Evolutionary conservation across 345 rosid genomes (phyloP).

Genomic region (Streptanthus diversifolius): DNA sequence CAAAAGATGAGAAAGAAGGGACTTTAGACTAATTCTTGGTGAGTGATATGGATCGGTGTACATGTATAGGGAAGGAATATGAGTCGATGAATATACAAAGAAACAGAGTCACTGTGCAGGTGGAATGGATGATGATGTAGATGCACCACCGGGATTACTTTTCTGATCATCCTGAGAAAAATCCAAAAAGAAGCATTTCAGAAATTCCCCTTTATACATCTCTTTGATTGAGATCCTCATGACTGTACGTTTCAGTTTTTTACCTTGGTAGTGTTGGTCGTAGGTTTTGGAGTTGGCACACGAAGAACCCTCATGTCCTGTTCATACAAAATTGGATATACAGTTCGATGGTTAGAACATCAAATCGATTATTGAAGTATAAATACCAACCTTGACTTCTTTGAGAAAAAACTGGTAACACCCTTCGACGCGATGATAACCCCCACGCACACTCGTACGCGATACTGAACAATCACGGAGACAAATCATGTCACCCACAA

Average conservation of each 20-base stretch:
- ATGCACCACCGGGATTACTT: not conserved
- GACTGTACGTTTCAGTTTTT: not conserved
- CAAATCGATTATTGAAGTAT: not conserved
- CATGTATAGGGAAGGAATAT: no score
- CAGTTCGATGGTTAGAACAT: not conserved
- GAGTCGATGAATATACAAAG: not conserved
- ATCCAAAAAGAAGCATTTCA: not conserved
- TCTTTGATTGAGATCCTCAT: not conserved
- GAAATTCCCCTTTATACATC: not conserved
- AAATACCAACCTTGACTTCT: not conserved
- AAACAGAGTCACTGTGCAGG: not conserved
- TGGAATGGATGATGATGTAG: not conserved
- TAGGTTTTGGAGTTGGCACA: not conserved
- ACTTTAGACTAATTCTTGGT: not conserved
- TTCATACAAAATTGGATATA: not conserved
- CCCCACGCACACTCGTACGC: not conserved
- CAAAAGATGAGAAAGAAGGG: not conserved
- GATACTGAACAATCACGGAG: not conserved
- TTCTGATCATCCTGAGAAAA: conserved; percentile 2
- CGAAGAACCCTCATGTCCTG: not conserved
- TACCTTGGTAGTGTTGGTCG: conserved; percentile 2
- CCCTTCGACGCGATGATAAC: not conserved
- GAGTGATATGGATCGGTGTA: not conserved
- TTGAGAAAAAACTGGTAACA: not conserved
- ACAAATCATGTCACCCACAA: not conserved